A percentile compares a stretch with the other conserved stretches of the same genome.
These are phyloP conservation scores for Iberis amara DNA, from an alignment of 441 rosid species.

Conservation along the genomic window DNA sequence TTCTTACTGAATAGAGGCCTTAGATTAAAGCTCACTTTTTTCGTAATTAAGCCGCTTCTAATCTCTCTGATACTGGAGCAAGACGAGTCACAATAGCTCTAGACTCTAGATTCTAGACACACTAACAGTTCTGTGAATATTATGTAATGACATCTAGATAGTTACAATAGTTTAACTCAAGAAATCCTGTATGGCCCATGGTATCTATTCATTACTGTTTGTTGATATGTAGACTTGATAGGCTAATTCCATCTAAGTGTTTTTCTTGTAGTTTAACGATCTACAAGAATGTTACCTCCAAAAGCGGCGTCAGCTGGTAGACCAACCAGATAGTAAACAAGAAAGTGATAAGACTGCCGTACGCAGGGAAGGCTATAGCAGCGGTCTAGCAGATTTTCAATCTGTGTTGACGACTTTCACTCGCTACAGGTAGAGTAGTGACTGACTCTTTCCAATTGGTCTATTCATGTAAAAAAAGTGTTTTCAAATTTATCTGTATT, in stretches of 20 bases:
- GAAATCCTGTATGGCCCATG: background rate
- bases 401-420: slow-evolving; percentile 78
- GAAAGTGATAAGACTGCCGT: slow-evolving; percentile 62
- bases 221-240: slow-evolving; percentile 16
- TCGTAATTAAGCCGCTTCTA: background rate
- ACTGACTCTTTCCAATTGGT: slow-evolving; percentile 15
- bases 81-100: background rate
- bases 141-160: background rate
- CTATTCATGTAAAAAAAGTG: background rate
- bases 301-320: slow-evolving; percentile 66
- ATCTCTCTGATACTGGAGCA: slow-evolving; percentile 10
- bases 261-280: slow-evolving; percentile 65
- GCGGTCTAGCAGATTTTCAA: slow-evolving; percentile 87
- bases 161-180: background rate
- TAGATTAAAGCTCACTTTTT: background rate
- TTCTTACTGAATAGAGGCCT: slow-evolving; percentile 1
- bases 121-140: background rate
- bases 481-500: slow-evolving; percentile 7
- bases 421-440: slow-evolving; percentile 66
- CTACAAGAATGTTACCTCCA: slow-evolving; percentile 94
- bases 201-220: slow-evolving; percentile 4
- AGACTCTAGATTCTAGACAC: background rate
- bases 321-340: slow-evolving; percentile 47
- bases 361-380: slow-evolving; percentile 70
- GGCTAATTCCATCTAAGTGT: slow-evolving; percentile 9